These are phyloP conservation scores for Hamamelis virginiana DNA, from an alignment of 164 flowering plant genomes.

Conservation along the genomic window DNA sequence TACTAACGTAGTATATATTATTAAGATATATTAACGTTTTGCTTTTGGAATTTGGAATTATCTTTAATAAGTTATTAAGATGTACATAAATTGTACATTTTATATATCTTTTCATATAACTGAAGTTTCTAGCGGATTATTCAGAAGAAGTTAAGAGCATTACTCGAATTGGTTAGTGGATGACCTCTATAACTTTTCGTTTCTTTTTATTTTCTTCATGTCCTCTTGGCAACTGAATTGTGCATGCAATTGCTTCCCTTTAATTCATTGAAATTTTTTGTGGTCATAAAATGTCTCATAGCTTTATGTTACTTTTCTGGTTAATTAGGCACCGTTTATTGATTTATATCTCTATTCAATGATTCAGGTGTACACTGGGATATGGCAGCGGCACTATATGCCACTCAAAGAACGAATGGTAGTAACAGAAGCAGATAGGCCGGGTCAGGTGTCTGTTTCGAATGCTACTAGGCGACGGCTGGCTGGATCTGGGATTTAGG, in stretches of 20 bases:
- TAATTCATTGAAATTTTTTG: not conserved
- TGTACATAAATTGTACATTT: too few species aligned
- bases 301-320: not conserved
- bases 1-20: too few species aligned
- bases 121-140: not conserved
- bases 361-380: slow-evolving; percentile 64
- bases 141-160: too few species aligned
- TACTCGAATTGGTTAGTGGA: too few species aligned
- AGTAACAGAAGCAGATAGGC: slow-evolving; percentile 36
- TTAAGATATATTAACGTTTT: too few species aligned
- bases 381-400: slow-evolving; percentile 59
- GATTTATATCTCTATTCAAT: not conserved
- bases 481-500: slow-evolving; percentile 51
- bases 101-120: too few species aligned
- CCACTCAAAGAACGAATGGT: slow-evolving; percentile 45
- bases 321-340: not conserved
- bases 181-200: too few species aligned
- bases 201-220: not conserved
- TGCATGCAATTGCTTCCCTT: not conserved
- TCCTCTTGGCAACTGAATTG: not conserved
- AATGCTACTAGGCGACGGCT: slow-evolving; percentile 73
- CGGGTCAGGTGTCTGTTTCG: slow-evolving; percentile 59
- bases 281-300: not conserved
- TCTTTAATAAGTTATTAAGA: too few species aligned
- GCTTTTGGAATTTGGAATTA: too few species aligned